Evolutionary conservation across 345 rosid genomes (phyloP).

Genomic region (Lenwebbia sp.): DNA sequence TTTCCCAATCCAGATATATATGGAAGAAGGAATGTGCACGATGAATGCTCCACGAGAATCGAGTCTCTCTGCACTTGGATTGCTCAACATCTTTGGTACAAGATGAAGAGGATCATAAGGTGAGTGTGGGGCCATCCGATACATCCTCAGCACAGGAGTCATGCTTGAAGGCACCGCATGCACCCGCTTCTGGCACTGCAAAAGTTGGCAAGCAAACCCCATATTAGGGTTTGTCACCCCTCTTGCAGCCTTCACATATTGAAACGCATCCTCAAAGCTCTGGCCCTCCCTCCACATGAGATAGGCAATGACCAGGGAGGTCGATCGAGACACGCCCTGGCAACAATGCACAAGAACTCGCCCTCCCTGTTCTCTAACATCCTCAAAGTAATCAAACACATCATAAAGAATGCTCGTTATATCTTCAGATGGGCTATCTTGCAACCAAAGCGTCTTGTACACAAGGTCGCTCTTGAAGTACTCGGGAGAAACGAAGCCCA

Average conservation of each 20-base stretch:
- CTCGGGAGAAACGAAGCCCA: conserved; percentile 68
- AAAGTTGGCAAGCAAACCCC: conserved; percentile 71
- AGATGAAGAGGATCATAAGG: conserved; percentile 70
- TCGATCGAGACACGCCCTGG: conserved; percentile 61
- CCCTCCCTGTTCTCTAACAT: conserved; percentile 59
- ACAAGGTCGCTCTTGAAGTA: conserved; percentile 67
- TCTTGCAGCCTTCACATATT: conserved; percentile 55
- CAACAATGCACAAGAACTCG: conserved; percentile 63
- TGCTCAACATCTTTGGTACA: conserved; percentile 50
- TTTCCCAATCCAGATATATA: conserved; percentile 57
- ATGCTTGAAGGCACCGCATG: conserved; percentile 60
- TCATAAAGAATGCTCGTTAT: conserved; percentile 65
- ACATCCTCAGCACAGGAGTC: conserved; percentile 43
- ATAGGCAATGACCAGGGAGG: conserved; percentile 65
- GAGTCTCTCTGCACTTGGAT: conserved; percentile 28
- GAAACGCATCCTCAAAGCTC: conserved; percentile 71
- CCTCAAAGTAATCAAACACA: conserved; percentile 77
- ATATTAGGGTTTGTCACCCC: conserved; percentile 69
- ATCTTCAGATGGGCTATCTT: conserved; percentile 60
- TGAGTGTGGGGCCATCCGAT: conserved; percentile 68
- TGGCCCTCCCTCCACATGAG: conserved; percentile 75
- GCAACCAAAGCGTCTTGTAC: conserved; percentile 70
- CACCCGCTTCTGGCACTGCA: conserved; percentile 70
- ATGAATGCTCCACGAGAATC: conserved; percentile 67
- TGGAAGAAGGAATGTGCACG: conserved; percentile 43